phyloP scores from a whole-genome alignment of 2,329 filamentous ascomycete genomes.

The Verticillium nubilum region DNA sequence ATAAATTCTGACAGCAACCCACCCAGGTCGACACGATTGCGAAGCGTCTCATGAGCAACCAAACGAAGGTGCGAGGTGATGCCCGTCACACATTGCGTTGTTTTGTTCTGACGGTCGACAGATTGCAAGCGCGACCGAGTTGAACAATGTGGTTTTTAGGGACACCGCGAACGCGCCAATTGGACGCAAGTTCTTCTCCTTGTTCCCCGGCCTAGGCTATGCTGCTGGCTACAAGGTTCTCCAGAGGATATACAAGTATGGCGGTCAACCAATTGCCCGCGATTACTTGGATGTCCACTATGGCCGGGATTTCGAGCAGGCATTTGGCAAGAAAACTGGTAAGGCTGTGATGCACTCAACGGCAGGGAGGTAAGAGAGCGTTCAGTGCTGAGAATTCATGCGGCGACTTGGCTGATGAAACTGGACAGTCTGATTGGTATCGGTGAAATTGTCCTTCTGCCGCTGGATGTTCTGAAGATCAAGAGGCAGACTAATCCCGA shows the following conservation, averaged over 20 bases:
- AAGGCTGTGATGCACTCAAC: slow-evolving; percentile 98
- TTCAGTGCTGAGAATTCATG: too few relatives aligned
- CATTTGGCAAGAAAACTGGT: slow-evolving; percentile 94
- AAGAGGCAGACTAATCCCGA: slow-evolving; percentile 99
- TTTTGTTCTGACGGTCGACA: slow-evolving; percentile 40
- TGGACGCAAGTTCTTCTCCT: slow-evolving; percentile 79
- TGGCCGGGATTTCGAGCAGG: slow-evolving; percentile 74
- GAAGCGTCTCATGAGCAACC: slow-evolving; percentile 99
- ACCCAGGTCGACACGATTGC: slow-evolving; percentile 89
- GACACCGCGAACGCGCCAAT: slow-evolving; percentile 70
- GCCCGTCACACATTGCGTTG: slow-evolving; percentile 73
- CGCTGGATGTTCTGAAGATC: slow-evolving; percentile 97
- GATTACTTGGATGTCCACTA: slow-evolving; percentile 82
- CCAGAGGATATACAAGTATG: slow-evolving; percentile 98
- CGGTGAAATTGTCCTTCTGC: slow-evolving; percentile 91
- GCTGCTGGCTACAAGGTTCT: slow-evolving; percentile 97
- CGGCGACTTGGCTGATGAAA: not conserved
- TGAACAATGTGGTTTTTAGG: slow-evolving; percentile 93
- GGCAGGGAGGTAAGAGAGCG: slow-evolving; percentile 69
- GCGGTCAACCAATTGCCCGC: slow-evolving; percentile 89
- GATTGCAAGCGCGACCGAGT: slow-evolving; percentile 75
- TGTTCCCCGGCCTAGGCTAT: slow-evolving; percentile 96
- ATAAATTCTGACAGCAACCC: not conserved
- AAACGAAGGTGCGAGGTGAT: slow-evolving; percentile 38
- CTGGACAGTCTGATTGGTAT: slow-evolving; percentile 77